These are phyloP conservation scores for Vaccinium darrowii DNA, from an alignment of 148 eudicot species.

Conservation along the genomic window DNA sequence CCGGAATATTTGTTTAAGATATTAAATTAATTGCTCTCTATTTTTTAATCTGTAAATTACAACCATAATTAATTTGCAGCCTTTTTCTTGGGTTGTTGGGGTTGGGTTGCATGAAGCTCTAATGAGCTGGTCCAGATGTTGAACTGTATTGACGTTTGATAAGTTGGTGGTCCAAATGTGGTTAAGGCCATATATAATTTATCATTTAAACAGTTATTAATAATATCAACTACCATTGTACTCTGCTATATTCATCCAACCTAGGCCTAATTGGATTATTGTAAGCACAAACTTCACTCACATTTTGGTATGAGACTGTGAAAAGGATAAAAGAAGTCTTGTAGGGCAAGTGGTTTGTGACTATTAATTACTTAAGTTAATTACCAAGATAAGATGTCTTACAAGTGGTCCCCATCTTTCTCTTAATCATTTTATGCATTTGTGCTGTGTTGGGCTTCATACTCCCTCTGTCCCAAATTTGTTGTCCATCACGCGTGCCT, in stretches of 20 bases:
- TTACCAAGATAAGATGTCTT: background rate
- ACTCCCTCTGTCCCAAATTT: too few relatives aligned
- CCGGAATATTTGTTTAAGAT: background rate
- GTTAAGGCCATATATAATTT: constrained; percentile 18
- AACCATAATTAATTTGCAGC: background rate
- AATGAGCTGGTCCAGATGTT: constrained; percentile 39
- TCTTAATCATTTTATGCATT: background rate
- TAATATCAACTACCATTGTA: constrained; percentile 8
- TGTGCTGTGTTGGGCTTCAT: background rate
- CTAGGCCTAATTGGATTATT: background rate
- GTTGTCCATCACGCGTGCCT: too few relatives aligned
- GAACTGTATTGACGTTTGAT: constrained; percentile 25
- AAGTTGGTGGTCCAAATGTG: constrained; percentile 31
- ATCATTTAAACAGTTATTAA: constrained; percentile 8
- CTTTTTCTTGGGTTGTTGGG: constrained; percentile 5
- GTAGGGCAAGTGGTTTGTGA: constrained; percentile 11
- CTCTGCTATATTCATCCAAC: background rate
- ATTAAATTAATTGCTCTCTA: background rate
- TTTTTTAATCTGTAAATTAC: background rate
- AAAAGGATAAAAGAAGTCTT: background rate
- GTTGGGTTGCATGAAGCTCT: constrained; percentile 17
- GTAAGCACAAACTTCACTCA: background rate
- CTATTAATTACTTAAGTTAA: constrained; percentile 12
- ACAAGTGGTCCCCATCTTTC: background rate
- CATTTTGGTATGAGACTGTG: background rate